Evolutionary conservation across 495 filamentous ascomycete species (phyloP).

Genomic region (Thermochaetoides thermophila): DNA sequence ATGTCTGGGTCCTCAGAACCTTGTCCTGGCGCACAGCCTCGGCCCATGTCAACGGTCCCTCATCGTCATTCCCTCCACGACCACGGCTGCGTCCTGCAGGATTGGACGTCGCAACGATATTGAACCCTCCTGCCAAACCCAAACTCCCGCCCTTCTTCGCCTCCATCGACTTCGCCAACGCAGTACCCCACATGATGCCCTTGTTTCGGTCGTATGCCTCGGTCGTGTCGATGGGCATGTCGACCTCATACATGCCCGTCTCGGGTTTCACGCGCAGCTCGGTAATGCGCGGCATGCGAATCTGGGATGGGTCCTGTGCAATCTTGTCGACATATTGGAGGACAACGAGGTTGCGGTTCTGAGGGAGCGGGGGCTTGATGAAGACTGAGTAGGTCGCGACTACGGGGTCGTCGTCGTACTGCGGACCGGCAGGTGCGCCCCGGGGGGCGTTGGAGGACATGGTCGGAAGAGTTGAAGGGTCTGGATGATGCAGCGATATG

Average conservation of each 20-base stretch:
- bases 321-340: conserved; percentile 30
- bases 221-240: conserved; percentile 27
- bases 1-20: conserved; percentile 29
- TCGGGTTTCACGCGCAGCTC: conserved; percentile 31
- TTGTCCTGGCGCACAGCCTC: conserved; percentile 31
- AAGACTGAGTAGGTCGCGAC: conserved; percentile 33
- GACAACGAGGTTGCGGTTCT: conserved; percentile 28
- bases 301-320: conserved; percentile 14
- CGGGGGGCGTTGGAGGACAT: neutral
- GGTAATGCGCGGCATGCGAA: conserved; percentile 15
- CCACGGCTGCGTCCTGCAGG: conserved; percentile 9
- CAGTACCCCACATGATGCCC: conserved; percentile 30
- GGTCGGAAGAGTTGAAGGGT: neutral
- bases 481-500: too few relatives aligned
- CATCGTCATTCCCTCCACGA: conserved; percentile 12
- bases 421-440: conserved; percentile 1
- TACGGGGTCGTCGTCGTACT: conserved; percentile 31
- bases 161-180: conserved; percentile 25
- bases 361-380: conserved; percentile 28
- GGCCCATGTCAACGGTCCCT: conserved; percentile 23
- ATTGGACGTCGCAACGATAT: conserved; percentile 19
- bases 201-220: conserved; percentile 32
- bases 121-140: conserved; percentile 33
- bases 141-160: conserved; percentile 32
- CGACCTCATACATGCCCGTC: conserved; percentile 34